These are phyloP conservation scores for Erodium trifolium DNA, from an alignment of 441 rosid genomes.

Conservation along the genomic window DNA sequence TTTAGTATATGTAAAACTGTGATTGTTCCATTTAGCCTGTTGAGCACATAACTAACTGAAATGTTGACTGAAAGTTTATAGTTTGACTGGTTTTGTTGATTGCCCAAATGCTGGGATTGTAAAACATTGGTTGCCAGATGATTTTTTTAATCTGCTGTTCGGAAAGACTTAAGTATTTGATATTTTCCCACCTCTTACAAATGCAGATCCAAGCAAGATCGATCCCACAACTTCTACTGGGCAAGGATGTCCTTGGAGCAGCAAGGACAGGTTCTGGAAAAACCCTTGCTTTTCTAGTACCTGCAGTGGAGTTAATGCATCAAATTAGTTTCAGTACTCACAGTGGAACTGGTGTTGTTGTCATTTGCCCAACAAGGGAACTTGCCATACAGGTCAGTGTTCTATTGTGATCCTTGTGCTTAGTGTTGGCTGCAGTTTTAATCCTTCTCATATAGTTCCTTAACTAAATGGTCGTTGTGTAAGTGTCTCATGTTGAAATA, in stretches of 20 bases:
- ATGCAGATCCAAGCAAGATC: slow-evolving; percentile 85
- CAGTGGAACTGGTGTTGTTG: slow-evolving; percentile 77
- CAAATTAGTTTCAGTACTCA: slow-evolving; percentile 56
- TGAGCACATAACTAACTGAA: background rate
- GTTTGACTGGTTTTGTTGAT: background rate
- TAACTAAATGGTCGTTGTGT: background rate
- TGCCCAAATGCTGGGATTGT: background rate
- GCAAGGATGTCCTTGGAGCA: slow-evolving; percentile 92
- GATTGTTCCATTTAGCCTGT: background rate
- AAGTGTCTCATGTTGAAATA: no score
- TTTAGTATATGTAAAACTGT: background rate
- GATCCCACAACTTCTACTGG: slow-evolving; percentile 59
- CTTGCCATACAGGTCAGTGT: slow-evolving; percentile 84
- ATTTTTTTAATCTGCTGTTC: slow-evolving; percentile 20
- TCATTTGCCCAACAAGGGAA: slow-evolving; percentile 94
- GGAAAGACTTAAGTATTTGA: background rate
- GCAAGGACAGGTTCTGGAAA: slow-evolving; percentile 98
- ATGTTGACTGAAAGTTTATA: no score
- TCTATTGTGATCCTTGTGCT: background rate
- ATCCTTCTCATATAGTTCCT: background rate
- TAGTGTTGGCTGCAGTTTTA: background rate
- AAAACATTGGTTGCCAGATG: background rate
- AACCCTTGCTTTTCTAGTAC: slow-evolving; percentile 85
- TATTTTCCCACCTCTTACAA: slow-evolving; percentile 11
- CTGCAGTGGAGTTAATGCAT: slow-evolving; percentile 76